Base-by-base conservation (phyloP, 352 stramenopile species). In the Pythium brassicae region DNA sequence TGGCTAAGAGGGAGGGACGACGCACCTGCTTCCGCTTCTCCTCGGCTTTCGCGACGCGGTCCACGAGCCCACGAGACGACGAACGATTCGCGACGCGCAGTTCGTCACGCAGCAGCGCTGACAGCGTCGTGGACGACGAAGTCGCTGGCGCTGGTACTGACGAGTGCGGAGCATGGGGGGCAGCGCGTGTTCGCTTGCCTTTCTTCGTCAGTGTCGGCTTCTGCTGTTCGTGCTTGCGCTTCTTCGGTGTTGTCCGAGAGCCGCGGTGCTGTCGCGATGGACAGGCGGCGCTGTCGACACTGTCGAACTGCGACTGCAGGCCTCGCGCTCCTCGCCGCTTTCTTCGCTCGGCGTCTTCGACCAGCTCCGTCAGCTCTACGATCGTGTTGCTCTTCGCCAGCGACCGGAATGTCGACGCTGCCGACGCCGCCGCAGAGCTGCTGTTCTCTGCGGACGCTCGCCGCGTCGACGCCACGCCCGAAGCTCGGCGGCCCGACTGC, bases 1-100 rank as follows among this genome's bases (percentile, higher is more conserved):
- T 37, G 1, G 32, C 32, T 37, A n/a, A n/a, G n/a, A n/a, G n/a
- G n/a, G 32, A 37, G 14, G 8, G 32, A 37, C 9, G 12, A 25
- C 48, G 29, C 63, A 89, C 79, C 72, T 86, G 61, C 53, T 86
- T 89, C 27, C 80, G 70, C 57, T 81, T 85, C n/a, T 68, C 53
- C 20, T 88, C 80, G 12, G 65, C 64, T 19, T 61, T 73, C 3
- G 77, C 61, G 4, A 83, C 61, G 9, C 68, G 69, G 27, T 78
- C 59, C n/a, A 89, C 69, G 14, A 91, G 63, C 1, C 49, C 45
- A 19, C 66, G 62, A 7, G 74, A 75, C 29, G 34, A 46, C 35
- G 61, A 17, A 4, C 22, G 35, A 4, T 29, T 55, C 9, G n/a
- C 32, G 7, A 55, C 40, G 4, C 51, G 43, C n/a, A 83, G 58